Evolutionary conservation across 2,329 filamentous ascomycete species (phyloP), one percentile per base, ranked within the genome.

Genomic region (Fusarium ramigenum): DNA sequence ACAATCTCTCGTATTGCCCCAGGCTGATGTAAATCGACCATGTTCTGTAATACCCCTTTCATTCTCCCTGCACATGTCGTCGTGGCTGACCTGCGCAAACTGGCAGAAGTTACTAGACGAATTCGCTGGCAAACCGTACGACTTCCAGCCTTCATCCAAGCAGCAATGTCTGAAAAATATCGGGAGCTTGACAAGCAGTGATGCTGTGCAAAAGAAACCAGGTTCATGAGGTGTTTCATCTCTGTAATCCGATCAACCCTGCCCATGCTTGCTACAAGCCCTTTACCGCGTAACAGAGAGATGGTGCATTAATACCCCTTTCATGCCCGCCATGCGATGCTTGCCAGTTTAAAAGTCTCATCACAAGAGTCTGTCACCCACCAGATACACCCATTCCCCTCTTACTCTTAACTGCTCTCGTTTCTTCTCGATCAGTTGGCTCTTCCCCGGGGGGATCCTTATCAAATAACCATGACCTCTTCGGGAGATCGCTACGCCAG

Each of bases 231-330:
- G 34, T 34, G 47, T 54, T 52, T 58, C 32, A 40, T 60, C 44
- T 69, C 42, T 44, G 66, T 49, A 61, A 54, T 65, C 28, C 40
- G 19, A 69, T 60, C 36, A 65, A 61, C 59, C 66, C 59, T 60
- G 36, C 36, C 34, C 56, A 44, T 21, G 16, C 37, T 53, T 34
- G 21, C 21, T 37, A 42, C 30, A 53, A 30, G 42, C 40, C 28
- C 19, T 59, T 39, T 23, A 28, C 42, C 44, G 34, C 39, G 49
- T 32, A 65, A 40, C 32, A 54, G 40, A 53, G 32, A 39, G 14
- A 39, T 34, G 44, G 28, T 39, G 46, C 39, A 40, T 54, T 36
- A 40, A 50, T 34, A 40, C 32, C 25, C 36, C 25, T 32, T 18
- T 10, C 19, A 30, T 65, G 19, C 28, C 42, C 37, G 42, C 57